Evolutionary conservation across 768 basidiomycete genomes (phyloP).

Genomic region (Exsudoporus frostii): DNA sequence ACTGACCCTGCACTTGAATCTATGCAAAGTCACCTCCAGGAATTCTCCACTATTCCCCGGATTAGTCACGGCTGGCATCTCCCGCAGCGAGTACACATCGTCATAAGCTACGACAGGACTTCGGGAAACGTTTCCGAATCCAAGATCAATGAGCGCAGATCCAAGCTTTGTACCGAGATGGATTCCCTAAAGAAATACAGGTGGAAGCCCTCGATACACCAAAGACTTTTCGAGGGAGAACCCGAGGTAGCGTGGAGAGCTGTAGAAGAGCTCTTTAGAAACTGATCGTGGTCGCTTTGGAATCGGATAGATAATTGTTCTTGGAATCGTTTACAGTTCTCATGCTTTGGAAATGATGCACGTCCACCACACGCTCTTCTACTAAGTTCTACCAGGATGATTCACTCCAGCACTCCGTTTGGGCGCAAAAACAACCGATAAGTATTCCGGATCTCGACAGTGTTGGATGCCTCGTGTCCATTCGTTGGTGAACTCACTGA

Average conservation of each 20-base stretch:
- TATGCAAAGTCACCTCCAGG: constrained; percentile 4
- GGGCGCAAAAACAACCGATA: too few species aligned
- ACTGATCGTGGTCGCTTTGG: too few species aligned
- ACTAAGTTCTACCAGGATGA: too few species aligned
- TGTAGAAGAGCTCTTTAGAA: constrained; percentile 8
- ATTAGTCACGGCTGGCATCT: not conserved
- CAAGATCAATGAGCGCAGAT: not conserved
- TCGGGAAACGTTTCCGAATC: not conserved
- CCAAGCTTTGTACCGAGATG: not conserved
- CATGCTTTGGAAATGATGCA: too few species aligned
- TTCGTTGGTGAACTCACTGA: not conserved
- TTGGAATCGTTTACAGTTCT: too few species aligned
- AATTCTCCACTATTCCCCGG: not conserved
- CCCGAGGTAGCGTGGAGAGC: constrained; percentile 11
- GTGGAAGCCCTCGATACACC: constrained; percentile 5
- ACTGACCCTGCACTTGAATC: constrained; percentile 8
- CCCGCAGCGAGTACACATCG: constrained; percentile 3
- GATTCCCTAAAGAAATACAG: not conserved
- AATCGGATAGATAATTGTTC: too few species aligned
- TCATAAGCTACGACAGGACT: constrained; percentile 10
- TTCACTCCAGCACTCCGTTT: too few species aligned
- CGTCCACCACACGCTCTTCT: too few species aligned
- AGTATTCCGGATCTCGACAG: too few species aligned
- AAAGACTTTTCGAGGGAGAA: constrained; percentile 5
- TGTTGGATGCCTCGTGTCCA: not conserved